Evolutionary conservation across 2,329 filamentous ascomycete species (phyloP).

Genomic region (Helotiales sp.): DNA sequence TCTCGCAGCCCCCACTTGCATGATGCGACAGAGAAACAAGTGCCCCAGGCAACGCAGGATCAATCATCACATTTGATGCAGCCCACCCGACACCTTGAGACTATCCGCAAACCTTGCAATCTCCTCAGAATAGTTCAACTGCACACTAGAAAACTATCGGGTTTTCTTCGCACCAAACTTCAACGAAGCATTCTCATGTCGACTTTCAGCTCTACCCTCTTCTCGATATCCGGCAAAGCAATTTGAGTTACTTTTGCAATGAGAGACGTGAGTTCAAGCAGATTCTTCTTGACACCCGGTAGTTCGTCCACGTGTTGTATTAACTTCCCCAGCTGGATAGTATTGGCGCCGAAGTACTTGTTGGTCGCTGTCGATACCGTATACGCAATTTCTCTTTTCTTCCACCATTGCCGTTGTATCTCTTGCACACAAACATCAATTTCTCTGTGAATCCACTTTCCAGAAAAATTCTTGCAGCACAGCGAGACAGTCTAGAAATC

Average conservation of each 20-base stretch:
- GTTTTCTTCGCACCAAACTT: constrained; percentile 18
- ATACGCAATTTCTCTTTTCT: not conserved
- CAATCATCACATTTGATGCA: constrained; percentile 16
- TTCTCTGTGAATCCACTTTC: not conserved
- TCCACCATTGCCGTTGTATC: not conserved
- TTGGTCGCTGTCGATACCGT: not conserved
- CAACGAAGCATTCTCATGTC: constrained; percentile 10
- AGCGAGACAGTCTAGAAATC: not conserved
- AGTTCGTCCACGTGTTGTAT: not conserved
- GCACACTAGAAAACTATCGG: constrained; percentile 10
- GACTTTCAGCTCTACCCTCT: not conserved
- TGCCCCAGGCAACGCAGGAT: not conserved
- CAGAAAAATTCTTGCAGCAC: not conserved
- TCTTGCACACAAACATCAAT: not conserved
- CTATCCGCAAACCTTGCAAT: not conserved
- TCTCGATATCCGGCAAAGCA: constrained; percentile 2
- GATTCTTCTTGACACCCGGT: not conserved
- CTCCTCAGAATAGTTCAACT: constrained; percentile 15
- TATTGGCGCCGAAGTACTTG: not conserved
- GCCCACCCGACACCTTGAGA: constrained; percentile 3
- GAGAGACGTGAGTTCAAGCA: not conserved
- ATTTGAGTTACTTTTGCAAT: constrained; percentile 13
- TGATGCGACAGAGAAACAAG: not conserved
- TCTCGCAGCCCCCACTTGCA: not conserved
- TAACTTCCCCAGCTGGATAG: not conserved